Percentiles rank a stretch among this genome's conserved stretches.
These are phyloP conservation scores for Rhododendron molle DNA, from an alignment of 148 eudicot species.

Conservation along the genomic window DNA sequence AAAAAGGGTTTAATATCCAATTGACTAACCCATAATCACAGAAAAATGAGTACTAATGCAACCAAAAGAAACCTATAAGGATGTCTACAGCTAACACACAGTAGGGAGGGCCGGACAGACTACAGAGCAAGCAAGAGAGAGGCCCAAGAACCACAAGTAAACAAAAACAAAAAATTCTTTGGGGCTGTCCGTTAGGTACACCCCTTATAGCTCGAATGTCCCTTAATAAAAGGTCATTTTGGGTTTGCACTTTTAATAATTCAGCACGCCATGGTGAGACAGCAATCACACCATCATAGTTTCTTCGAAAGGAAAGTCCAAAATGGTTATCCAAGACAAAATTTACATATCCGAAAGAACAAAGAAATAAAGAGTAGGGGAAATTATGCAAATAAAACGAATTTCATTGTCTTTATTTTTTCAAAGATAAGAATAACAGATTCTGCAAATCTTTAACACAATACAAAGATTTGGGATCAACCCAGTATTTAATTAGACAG, in stretches of 20 bases:
- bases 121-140: background rate
- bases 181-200: background rate
- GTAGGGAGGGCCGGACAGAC: background rate
- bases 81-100: background rate
- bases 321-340: background rate
- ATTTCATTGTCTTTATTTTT: background rate
- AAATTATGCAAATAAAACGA: background rate
- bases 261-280: background rate
- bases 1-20: constrained; percentile 56
- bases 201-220: background rate
- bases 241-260: background rate
- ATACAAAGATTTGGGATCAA: background rate
- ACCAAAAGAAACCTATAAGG: background rate
- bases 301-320: background rate
- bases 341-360: background rate
- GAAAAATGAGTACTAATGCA: constrained; percentile 1
- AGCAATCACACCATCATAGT: background rate
- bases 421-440: background rate
- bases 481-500: background rate
- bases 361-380: background rate
- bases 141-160: background rate
- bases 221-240: background rate
- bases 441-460: background rate
- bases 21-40: constrained; percentile 20
- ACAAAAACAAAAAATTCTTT: background rate